phyloP scores from a whole-genome alignment of 352 stramenopile species.

The Pythium apleroticum region DNA sequence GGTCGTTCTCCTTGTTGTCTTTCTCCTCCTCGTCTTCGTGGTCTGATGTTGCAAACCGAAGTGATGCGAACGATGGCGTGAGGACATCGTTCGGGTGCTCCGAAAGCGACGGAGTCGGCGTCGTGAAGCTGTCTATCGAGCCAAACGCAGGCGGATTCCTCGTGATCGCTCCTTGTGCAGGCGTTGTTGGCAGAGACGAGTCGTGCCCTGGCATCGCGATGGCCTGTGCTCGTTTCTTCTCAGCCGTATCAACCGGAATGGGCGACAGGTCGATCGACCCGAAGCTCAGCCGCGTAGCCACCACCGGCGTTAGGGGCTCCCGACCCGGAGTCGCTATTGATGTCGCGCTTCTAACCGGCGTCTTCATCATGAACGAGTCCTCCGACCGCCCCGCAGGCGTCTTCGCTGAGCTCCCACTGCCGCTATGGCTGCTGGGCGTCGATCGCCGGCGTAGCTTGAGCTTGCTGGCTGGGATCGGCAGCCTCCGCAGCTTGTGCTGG shows the following conservation, averaged over 20 bases:
- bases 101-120: slow-evolving; percentile 9
- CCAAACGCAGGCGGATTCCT: not conserved
- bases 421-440: not conserved
- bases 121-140: not conserved
- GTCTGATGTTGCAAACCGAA: slow-evolving; percentile 19
- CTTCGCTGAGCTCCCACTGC: not conserved
- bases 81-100: slow-evolving; percentile 12
- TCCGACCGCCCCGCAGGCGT: not conserved
- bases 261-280: slow-evolving; percentile 46
- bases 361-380: not conserved
- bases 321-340: not conserved
- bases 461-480: slow-evolving; percentile 30
- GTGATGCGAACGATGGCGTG: slow-evolving; percentile 30
- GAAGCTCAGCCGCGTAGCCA: slow-evolving; percentile 19
- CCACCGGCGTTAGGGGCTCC: slow-evolving; percentile 21
- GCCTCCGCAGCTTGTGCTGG: slow-evolving; percentile 37
- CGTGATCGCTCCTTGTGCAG: too few relatives aligned
- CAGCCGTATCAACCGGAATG: slow-evolving; percentile 29
- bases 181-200: not conserved
- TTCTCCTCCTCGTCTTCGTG: slow-evolving; percentile 28
- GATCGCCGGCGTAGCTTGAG: slow-evolving; percentile 23
- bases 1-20: slow-evolving; percentile 29
- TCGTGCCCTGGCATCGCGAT: not conserved
- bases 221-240: slow-evolving; percentile 22
- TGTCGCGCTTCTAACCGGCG: not conserved